These are phyloP conservation scores for Podospora bellae-mahoneyi DNA, from an alignment of 495 filamentous ascomycete species.

Conservation along the genomic window DNA sequence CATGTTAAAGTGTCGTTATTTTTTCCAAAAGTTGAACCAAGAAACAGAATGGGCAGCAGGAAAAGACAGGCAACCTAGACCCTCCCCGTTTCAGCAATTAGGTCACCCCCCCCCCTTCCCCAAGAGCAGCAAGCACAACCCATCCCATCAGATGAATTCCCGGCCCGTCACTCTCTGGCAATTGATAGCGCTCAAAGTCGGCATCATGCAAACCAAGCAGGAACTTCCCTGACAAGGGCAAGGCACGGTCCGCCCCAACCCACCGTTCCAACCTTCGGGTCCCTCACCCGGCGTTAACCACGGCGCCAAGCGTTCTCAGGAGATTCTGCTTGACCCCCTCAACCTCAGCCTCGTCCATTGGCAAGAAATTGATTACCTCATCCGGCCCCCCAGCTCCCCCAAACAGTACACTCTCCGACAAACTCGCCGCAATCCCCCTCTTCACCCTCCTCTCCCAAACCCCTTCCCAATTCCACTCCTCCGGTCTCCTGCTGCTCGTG, in stretches of 20 bases:
- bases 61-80: neutral
- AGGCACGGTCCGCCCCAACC: neutral
- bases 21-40: conserved; percentile 3
- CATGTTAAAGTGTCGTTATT: conserved; percentile 2
- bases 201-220: neutral
- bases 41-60: neutral
- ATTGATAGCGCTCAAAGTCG: neutral
- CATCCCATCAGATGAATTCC: neutral
- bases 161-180: neutral
- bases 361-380: conserved; percentile 70
- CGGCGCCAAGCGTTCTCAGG: conserved; percentile 46
- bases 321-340: conserved; percentile 59
- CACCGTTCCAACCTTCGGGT: neutral
- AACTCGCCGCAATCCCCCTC: conserved; percentile 69
- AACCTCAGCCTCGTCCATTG: conserved; percentile 59
- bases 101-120: neutral
- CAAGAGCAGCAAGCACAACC: conserved; percentile 3
- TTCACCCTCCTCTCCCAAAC: conserved; percentile 85
- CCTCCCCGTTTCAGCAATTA: neutral
- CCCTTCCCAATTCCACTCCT: conserved; percentile 94
- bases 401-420: conserved; percentile 73
- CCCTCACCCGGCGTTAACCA: conserved; percentile 15
- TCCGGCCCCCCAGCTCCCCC: conserved; percentile 59
- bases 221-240: neutral
- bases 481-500: conserved; percentile 52